These are phyloP conservation scores for Blastocystis sp. DNA, from an alignment of 352 stramenopile genomes.

Conservation along the genomic window DNA sequence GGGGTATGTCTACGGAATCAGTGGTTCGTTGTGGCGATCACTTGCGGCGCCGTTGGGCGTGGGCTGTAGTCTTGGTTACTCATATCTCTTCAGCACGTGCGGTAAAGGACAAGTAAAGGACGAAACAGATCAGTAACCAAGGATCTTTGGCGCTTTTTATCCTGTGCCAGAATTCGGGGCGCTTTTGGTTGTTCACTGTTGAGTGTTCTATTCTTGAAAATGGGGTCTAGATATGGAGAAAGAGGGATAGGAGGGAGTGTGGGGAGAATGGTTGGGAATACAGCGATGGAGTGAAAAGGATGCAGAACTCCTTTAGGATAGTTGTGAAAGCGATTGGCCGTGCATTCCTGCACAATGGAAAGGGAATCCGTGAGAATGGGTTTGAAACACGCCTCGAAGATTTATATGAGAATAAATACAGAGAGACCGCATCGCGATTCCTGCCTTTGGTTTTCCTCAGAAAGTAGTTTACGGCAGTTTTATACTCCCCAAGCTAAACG, in stretches of 20 bases:
- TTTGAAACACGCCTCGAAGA: too few species aligned
- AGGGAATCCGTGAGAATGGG: neutral
- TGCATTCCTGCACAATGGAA: neutral
- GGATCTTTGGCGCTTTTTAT: too few species aligned
- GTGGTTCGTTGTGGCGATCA: neutral
- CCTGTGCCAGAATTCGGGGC: neutral
- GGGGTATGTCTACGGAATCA: slow-evolving; percentile 57
- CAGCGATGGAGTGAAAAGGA: neutral
- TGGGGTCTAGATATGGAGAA: neutral
- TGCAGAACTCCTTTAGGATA: neutral
- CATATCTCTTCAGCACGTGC: slow-evolving; percentile 2
- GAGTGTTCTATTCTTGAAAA: neutral
- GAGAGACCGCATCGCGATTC: neutral
- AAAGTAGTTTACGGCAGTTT: slow-evolving; percentile 67
- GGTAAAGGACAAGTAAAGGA: slow-evolving; percentile 32
- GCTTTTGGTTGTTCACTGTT: neutral
- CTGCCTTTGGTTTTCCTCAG: slow-evolving; percentile 13
- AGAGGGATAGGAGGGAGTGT: neutral
- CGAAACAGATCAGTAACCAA: neutral
- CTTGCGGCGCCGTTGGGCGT: slow-evolving; percentile 45
- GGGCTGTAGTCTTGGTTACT: slow-evolving; percentile 37
- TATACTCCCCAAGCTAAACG: slow-evolving; percentile 67
- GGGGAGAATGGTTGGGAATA: neutral
- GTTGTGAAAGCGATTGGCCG: neutral
- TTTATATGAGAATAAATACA: neutral